Base-by-base conservation (phyloP, 108 stramenopile species). In the Craspedostauros australis region DNA sequence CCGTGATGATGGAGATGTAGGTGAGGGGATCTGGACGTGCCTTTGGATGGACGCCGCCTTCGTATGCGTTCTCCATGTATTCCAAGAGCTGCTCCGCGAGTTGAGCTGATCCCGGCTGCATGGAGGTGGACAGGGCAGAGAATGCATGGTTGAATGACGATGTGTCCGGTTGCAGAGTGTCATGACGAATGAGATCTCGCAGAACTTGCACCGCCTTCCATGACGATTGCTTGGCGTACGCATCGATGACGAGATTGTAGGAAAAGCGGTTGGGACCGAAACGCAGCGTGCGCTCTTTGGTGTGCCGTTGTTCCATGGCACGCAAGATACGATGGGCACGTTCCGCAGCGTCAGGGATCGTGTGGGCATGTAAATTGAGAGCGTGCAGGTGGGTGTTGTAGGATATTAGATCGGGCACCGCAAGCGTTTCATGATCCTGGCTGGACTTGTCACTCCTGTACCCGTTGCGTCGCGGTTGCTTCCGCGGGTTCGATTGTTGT, bases 171-270 rank as follows among this genome's bases (percentile, higher is more conserved):
- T 79, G 40, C 12, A 66, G 45, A 18, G 31, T 50, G 3, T 73
- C 62, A 40, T 61, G 31, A 3, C 45, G 25, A 23, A 82, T 58
- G 64, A 86, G 66, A 19, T 33, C 50, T n/a, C 77, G 73, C 5
- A 86, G 43, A 46, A 79, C 64, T 20, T 54, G 36, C 25, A 73
- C 75, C 23, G 80, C 78, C 11, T 54, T 44, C 62, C 62, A 46
- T 14, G 74, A 64, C 1, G 76, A 55, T 34, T 73, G 63, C 32
- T 64, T 66, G 20, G 71, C 70, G 37, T 65, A 66, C 16, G 76
- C 73, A 22, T 76, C 75, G 30, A 86, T 80, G 1, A 82, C 64
- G 15, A 79, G 68, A 54, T 81, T 86, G 65, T 79, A 86, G 5
- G 79, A 73, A 54, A 92, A 92, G 21, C 73, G 39, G 39, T 83